Conservation (phyloP, 1,139 yeast species). For the Kodamaea sp. region DNA sequence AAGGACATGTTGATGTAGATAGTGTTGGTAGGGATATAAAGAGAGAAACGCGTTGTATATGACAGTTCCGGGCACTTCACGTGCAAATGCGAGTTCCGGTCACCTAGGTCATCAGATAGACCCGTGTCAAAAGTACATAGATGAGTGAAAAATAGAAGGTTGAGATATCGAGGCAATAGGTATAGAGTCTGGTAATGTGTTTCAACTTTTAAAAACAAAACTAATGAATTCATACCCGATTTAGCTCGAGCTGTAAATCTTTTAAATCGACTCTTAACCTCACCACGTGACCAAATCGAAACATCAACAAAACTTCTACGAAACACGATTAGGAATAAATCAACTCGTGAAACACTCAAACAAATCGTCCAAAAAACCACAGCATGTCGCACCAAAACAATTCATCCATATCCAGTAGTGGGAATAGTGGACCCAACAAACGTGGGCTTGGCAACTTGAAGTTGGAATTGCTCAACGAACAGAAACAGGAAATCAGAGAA, state of each 20-base stretch:
- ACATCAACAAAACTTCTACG: slow-evolving; percentile 8
- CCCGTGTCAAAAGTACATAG: too few species aligned
- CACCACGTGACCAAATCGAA: slow-evolving; percentile 1
- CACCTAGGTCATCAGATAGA: neutral
- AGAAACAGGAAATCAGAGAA: slow-evolving; percentile 88
- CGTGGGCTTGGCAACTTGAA: slow-evolving; percentile 41
- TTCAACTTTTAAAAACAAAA: too few species aligned
- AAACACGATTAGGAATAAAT: slow-evolving; percentile 1
- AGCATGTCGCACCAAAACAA: slow-evolving; percentile 18
- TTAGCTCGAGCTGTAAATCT: too few species aligned
- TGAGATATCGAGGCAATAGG: too few species aligned
- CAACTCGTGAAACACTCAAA: too few species aligned
- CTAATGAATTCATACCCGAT: too few species aligned
- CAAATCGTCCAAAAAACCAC: neutral
- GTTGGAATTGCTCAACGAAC: slow-evolving; percentile 79
- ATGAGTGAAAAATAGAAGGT: too few species aligned
- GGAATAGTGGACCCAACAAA: slow-evolving; percentile 18
- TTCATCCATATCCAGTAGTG: slow-evolving; percentile 14
- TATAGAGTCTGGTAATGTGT: too few species aligned
- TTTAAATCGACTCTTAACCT: too few species aligned
- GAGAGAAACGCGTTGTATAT: slow-evolving; percentile 2
- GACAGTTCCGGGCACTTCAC: neutral
- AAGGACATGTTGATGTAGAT: neutral
- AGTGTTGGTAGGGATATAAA: too few species aligned
- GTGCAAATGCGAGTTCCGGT: slow-evolving; percentile 3